Conservation (phyloP, 805 yeast genomes). For the Wickerhamomyces hampshirensis region DNA sequence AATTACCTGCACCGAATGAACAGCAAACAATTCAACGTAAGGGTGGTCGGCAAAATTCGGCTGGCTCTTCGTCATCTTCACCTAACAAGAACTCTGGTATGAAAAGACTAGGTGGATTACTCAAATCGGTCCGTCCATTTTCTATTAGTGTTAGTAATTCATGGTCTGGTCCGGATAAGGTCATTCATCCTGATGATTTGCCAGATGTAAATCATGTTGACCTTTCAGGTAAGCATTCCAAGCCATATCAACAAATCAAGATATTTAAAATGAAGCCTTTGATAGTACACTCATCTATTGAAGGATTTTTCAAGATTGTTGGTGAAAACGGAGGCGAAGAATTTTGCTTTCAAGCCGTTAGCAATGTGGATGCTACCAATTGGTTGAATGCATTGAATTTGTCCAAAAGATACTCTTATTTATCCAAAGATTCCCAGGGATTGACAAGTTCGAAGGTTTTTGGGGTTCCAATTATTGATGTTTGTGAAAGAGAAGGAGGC, state of each 20-base stretch:
- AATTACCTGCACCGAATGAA: constrained; percentile 12
- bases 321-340: constrained; percentile 44
- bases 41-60: constrained; percentile 11
- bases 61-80: constrained; percentile 7
- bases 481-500: constrained; percentile 68
- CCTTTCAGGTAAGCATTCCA: constrained; percentile 32
- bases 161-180: constrained; percentile 38
- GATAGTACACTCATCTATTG: constrained; percentile 32
- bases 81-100: constrained; percentile 25
- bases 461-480: constrained; percentile 77
- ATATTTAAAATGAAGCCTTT: constrained; percentile 36
- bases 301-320: constrained; percentile 40
- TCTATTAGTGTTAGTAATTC: constrained; percentile 42
- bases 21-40: constrained; percentile 15
- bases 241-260: constrained; percentile 45
- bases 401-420: constrained; percentile 37
- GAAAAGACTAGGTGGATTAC: constrained; percentile 52
- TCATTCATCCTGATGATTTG: constrained; percentile 48
- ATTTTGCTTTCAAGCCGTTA: constrained; percentile 60
- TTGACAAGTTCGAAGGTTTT: constrained; percentile 53
- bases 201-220: constrained; percentile 48
- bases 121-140: constrained; percentile 56
- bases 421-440: constrained; percentile 36
- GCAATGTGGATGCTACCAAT: constrained; percentile 57
- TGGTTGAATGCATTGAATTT: constrained; percentile 55